Base-by-base conservation (phyloP, 2,329 filamentous ascomycete genomes). In the Colletotrichum tropicicola region DNA sequence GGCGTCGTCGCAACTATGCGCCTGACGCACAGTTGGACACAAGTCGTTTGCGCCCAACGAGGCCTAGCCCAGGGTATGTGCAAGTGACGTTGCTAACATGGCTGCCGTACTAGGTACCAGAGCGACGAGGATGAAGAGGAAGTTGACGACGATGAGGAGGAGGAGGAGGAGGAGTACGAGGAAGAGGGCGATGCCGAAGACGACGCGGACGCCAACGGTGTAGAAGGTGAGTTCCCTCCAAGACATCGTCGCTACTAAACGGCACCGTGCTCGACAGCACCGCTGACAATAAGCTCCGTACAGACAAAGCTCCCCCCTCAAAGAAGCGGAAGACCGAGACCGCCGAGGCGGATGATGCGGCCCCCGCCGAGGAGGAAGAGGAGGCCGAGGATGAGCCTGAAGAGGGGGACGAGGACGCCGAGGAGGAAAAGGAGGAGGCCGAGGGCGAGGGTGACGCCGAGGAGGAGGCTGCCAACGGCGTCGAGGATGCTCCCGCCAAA, bases 301-400 rank as follows among this genome's bases (percentile, higher is more conserved):
- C 67, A 80, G 76, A 74, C 56, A 73, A 77, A 65, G 77, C 78
- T 56, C 82, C 81, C 51, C 83, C 83, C 37, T 80, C 79, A 60
- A 86, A 86, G 78, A 85, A 84, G 77, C 79, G 78, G 70, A 86
- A 84, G 80, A 83, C 81, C 25, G 74, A 70, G 59, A 70, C 75
- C 23, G 73, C 73, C 25, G 70, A 73, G 10, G 66, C 66, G 21
- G 72, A 66, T 19, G 71, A 78, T 15, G 78, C 72, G n/a, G 73
- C 71, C 21, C 15, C 4, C 71, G 68, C 19, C 5, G 78, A 77
- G 0, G 77, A 77, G 2, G 77, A 78, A 12, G 74, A 74, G 10
- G 73, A 71, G 19, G 73, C 67, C 17, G 71, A 68, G 28, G 74
- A 73, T 13, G 74, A 70, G 39, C 71, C 67, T 2, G 76, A 74